These are phyloP conservation scores for Harrya chromipes DNA, from an alignment of 768 basidiomycete genomes.

Conservation along the genomic window DNA sequence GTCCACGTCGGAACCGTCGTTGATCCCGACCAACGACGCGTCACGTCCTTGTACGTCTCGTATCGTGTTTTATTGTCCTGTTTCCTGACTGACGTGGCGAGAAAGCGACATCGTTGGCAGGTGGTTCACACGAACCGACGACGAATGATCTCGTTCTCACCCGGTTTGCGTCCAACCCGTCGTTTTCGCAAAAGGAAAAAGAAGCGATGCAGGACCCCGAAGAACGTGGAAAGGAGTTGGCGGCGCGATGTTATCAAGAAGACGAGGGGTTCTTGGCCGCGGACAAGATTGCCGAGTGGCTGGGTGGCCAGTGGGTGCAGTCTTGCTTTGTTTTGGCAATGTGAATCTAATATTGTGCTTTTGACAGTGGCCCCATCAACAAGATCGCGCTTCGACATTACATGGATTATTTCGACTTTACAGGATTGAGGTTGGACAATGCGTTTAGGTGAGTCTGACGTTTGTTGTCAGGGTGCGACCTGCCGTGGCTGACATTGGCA, in stretches of 20 bases:
- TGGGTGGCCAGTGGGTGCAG: conserved; percentile 83
- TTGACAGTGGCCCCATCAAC: conserved; percentile 68
- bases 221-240: conserved; percentile 65
- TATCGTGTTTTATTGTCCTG: conserved; percentile 14
- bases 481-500: neutral
- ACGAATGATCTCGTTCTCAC: conserved; percentile 47
- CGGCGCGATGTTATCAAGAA: conserved; percentile 78
- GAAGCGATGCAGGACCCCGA: conserved; percentile 61
- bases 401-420: conserved; percentile 87
- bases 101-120: conserved; percentile 22
- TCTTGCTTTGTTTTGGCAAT: conserved; percentile 1
- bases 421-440: conserved; percentile 73
- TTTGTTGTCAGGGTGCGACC: neutral
- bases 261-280: conserved; percentile 80
- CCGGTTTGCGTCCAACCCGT: conserved; percentile 41
- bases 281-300: conserved; percentile 95
- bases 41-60: conserved; percentile 43
- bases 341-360: neutral
- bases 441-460: conserved; percentile 71
- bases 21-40: conserved; percentile 55
- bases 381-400: conserved; percentile 74
- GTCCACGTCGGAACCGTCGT: conserved; percentile 81
- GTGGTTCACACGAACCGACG: conserved; percentile 52
- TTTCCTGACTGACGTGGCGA: conserved; percentile 13
- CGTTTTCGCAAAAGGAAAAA: conserved; percentile 44